Evolutionary conservation across 345 rosid species (phyloP).

Genomic region (Citrus glauca): DNA sequence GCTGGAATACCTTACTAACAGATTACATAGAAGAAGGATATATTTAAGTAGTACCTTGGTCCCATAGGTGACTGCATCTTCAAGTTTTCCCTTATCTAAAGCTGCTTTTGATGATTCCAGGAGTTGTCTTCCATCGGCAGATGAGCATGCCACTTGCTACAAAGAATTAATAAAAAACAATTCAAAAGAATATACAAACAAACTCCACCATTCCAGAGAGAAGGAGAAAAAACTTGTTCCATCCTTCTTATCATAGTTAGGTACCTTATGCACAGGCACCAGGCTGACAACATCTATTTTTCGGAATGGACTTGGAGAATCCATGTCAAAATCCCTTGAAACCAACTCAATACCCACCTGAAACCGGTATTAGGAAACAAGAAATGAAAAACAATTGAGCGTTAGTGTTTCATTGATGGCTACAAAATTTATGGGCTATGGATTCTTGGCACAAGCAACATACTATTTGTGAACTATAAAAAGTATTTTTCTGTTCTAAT

Average conservation of each 20-base stretch:
- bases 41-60: constrained; percentile 57
- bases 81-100: constrained; percentile 97
- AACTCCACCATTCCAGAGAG: constrained; percentile 7
- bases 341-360: constrained; percentile 98
- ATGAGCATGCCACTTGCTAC: constrained; percentile 99
- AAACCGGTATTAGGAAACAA: constrained; percentile 1
- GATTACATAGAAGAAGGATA: constrained; percentile 5
- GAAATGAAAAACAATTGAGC: constrained; percentile 3
- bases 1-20: constrained; percentile 7
- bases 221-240: constrained; percentile 10
- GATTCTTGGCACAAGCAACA: neutral
- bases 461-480: neutral
- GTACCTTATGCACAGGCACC: constrained; percentile 95
- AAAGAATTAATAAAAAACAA: constrained; percentile 23
- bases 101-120: constrained; percentile 98
- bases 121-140: constrained; percentile 99
- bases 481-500: neutral
- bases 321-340: constrained; percentile 95
- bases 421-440: neutral
- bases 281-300: constrained; percentile 84
- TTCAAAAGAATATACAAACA: neutral
- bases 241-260: neutral
- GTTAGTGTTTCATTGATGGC: constrained; percentile 2
- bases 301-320: constrained; percentile 80
- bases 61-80: constrained; percentile 96